Evolutionary conservation across 306 rosid genomes (phyloP), one percentile per base, ranked within the genome.

Genomic region (Castanea sativa): DNA sequence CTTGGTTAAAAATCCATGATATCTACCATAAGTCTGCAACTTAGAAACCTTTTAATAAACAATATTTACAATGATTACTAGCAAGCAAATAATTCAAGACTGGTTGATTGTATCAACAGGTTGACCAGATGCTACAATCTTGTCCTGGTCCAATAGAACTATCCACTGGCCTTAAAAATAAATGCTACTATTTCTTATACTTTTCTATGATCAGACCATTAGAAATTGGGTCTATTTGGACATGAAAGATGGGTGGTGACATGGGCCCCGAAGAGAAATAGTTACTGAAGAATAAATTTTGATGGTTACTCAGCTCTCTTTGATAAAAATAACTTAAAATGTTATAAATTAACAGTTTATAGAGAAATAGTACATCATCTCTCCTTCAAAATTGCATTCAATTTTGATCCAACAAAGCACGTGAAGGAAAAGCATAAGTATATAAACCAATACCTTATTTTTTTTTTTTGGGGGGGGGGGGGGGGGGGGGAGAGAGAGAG

Each of bases 401-500:
- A 41, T 41, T 41, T 41, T 41, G 45, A 41, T 41, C 45, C 45
- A 41, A 8, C 45, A 8, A 41, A 8, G 45, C 12, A 41, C 11
- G 1, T 41, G 45, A 41, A 41, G 45, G 45, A 3, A 41, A 41
- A 8, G 11, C 11, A 41, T 41, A 41, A 2, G 45, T 41, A 41
- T 8, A 8, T 41, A 41, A 41, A 41, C 45, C 45, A 41, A 41
- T 8, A 41, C 11, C 12, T 41, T 8, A 7, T 41, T 41, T 7
- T 7, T 38, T 38, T 38, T 7, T 7, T 38, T 7, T 1, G 41
- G 2, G 41, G 2, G 7, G 41, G 7, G 1, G 6, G 35, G 0
- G 0, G 7, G 1, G 7, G 0, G 7, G 1, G 2, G 0, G 43
- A 1, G 43, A 6, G 43, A 6, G 41, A 38, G 43, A 38, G 43